A percentile compares a stretch with the other conserved stretches of the same genome.
Evolutionary conservation across 495 filamentous ascomycete species (phyloP).

Genomic region (Penicillium atrosanguineum): DNA sequence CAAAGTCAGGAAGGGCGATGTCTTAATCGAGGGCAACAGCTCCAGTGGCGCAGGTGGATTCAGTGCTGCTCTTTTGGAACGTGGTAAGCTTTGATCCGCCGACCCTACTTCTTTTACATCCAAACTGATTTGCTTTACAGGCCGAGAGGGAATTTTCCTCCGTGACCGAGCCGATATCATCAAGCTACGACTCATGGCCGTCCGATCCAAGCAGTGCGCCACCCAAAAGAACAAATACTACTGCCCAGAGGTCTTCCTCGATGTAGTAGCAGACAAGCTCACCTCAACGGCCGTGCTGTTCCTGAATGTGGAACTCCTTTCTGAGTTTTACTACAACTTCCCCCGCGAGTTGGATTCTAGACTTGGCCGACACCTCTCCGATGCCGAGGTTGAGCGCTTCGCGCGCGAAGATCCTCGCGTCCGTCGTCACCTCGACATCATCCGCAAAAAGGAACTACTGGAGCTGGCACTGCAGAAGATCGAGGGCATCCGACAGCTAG

Average conservation of each 20-base stretch:
- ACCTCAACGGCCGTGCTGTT: conserved; percentile 94
- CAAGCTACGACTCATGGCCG: conserved; percentile 81
- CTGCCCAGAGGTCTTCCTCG: conserved; percentile 96
- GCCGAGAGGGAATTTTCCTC: conserved; percentile 89
- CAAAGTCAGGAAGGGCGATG: conserved; percentile 76
- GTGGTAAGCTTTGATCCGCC: conserved; percentile 54
- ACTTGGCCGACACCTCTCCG: conserved; percentile 77
- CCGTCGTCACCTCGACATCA: conserved; percentile 83
- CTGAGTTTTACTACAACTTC: conserved; percentile 97
- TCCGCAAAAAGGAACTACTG: conserved; percentile 85
- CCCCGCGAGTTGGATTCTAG: conserved; percentile 85
- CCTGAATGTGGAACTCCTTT: conserved; percentile 93
- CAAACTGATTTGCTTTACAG: conserved; percentile 42
- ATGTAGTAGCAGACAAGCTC: conserved; percentile 93
- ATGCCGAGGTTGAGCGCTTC: conserved; percentile 80
- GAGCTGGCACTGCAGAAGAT: conserved; percentile 93
- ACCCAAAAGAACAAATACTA: conserved; percentile 84
- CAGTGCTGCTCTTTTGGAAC: conserved; percentile 73
- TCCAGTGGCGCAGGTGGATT: conserved; percentile 87
- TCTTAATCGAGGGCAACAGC: conserved; percentile 78
- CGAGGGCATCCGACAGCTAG: conserved; percentile 77
- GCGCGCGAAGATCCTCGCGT: conserved; percentile 90
- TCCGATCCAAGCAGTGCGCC: conserved; percentile 85
- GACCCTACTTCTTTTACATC: conserved; percentile 7
- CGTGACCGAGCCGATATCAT: conserved; percentile 85